phyloP scores from a whole-genome alignment of 2,329 filamentous ascomycete genomes.

The Dactylellina parvicollis region DNA sequence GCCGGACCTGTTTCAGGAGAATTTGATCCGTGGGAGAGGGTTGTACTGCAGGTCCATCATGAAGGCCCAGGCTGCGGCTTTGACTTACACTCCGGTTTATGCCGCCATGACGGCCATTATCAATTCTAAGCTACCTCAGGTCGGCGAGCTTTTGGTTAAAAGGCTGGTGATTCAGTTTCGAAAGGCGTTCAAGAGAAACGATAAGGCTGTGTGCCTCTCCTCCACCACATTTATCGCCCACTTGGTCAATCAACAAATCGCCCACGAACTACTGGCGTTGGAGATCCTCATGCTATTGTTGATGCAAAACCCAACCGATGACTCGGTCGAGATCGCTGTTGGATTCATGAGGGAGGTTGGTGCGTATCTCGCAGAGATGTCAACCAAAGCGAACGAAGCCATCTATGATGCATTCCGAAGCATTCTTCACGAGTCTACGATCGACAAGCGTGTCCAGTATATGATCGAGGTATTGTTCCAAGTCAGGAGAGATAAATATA shows the following conservation, averaged over 20 bases:
- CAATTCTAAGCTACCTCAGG: conserved; percentile 94
- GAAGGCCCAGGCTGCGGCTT: conserved; percentile 95
- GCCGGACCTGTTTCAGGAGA: conserved; percentile 93
- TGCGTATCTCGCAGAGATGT: conserved; percentile 95
- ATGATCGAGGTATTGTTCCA: conserved; percentile 99
- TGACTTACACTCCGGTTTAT: conserved; percentile 96
- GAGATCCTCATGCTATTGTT: conserved; percentile 86
- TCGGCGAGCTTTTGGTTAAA: conserved; percentile 89
- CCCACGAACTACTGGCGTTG: conserved; percentile 89
- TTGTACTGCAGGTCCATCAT: conserved; percentile 96
- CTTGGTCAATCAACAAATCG: conserved; percentile 93
- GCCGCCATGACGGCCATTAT: conserved; percentile 95
- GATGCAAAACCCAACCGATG: conserved; percentile 93
- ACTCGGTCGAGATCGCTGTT: conserved; percentile 97
- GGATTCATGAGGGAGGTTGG: conserved; percentile 92
- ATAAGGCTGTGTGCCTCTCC: conserved; percentile 89
- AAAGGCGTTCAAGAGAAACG: conserved; percentile 97
- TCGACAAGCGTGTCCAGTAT: conserved; percentile 98
- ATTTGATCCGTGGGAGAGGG: conserved; percentile 87
- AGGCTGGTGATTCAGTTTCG: conserved; percentile 89
- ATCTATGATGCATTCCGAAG: conserved; percentile 96
- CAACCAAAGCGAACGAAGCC: conserved; percentile 81
- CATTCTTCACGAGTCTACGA: conserved; percentile 94
- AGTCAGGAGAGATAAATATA: conserved; percentile 94
- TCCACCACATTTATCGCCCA: conserved; percentile 96